Evolutionary conservation across 306 rosid species (phyloP).

Genomic region (Inga laurina): DNA sequence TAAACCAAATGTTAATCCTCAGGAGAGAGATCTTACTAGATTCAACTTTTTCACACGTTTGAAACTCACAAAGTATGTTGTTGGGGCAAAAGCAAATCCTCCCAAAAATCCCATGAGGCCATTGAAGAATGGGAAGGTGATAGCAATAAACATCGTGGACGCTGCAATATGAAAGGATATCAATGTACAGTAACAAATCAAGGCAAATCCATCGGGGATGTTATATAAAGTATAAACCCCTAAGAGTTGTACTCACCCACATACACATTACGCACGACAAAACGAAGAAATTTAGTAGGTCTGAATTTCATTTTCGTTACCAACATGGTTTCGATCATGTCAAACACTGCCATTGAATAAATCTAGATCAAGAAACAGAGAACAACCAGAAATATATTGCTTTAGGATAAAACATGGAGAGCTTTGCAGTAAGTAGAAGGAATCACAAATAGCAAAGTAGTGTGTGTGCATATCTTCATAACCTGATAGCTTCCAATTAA

Average conservation of each 20-base stretch:
- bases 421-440: neutral
- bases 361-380: conserved; percentile 41
- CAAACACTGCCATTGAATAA: conserved; percentile 87
- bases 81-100: conserved; percentile 94
- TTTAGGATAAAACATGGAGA: neutral
- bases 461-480: neutral
- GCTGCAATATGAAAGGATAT: conserved; percentile 42
- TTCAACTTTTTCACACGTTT: neutral
- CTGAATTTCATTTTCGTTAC: conserved; percentile 61
- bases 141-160: conserved; percentile 70
- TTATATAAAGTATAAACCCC: neutral
- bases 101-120: conserved; percentile 77
- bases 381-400: neutral
- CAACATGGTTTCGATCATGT: conserved; percentile 83
- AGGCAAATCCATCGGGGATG: neutral
- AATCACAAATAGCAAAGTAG: neutral
- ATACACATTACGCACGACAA: conserved; percentile 56
- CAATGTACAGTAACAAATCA: neutral
- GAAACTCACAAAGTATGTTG: conserved; percentile 77
- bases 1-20: neutral
- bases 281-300: conserved; percentile 61
- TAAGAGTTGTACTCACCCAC: conserved; percentile 59
- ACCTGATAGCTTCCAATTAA: conserved; percentile 97
- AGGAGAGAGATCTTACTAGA: neutral
- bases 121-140: conserved; percentile 84